Conservation (phyloP, 306 rosid species). For the Gleditsia sinensis region DNA sequence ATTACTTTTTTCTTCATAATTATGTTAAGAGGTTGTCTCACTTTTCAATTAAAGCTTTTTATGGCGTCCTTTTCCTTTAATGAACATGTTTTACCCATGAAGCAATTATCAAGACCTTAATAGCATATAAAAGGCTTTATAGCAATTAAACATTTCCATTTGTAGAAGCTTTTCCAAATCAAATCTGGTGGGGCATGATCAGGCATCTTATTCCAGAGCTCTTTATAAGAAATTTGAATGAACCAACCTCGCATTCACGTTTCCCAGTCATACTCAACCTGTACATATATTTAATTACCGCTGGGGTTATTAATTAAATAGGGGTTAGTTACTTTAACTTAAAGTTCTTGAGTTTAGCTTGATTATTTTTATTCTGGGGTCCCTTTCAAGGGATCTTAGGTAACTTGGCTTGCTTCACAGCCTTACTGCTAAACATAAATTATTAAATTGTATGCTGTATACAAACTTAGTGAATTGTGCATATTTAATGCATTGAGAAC, state of each 20-base stretch:
- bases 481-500: neutral
- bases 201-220: neutral
- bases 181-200: neutral
- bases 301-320: neutral
- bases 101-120: neutral
- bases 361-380: neutral
- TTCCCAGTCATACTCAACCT: constrained; percentile 1
- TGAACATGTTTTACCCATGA: constrained; percentile 24
- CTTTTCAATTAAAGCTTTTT: constrained; percentile 14
- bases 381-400: constrained; percentile 20
- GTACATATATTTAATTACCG: neutral
- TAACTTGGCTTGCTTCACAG: constrained; percentile 11
- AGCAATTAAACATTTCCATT: constrained; percentile 7
- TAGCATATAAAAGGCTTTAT: neutral
- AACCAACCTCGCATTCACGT: neutral
- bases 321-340: neutral
- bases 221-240: neutral
- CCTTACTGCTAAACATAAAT: neutral
- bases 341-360: neutral
- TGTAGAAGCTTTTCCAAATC: neutral
- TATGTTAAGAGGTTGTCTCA: constrained; percentile 21
- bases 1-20: constrained; percentile 25
- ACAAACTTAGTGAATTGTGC: neutral
- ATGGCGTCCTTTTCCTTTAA: constrained; percentile 24
- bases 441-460: neutral